A percentile compares a stretch with the other conserved stretches of the same genome.
Evolutionary conservation across 371 early-diverging fungal genomes (phyloP).

Genomic region (Rhizomucor pusillus): DNA sequence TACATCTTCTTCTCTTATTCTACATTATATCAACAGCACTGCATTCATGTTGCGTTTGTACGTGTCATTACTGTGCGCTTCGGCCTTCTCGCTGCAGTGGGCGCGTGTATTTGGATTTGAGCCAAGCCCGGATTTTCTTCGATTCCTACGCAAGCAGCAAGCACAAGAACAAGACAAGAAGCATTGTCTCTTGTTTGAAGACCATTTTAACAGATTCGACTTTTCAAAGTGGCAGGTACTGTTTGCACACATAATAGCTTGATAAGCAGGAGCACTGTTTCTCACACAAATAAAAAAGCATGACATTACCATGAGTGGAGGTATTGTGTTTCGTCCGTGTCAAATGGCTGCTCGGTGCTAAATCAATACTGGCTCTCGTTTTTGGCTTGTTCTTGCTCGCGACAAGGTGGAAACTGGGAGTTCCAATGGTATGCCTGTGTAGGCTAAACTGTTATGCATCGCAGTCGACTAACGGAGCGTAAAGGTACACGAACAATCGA

Average conservation of each 20-base stretch:
- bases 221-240: constrained; percentile 55
- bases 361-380: too few relatives aligned
- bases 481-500: constrained; percentile 54
- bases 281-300: constrained; percentile 25
- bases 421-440: constrained; percentile 42
- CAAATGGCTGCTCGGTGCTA: too few relatives aligned
- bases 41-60: too few relatives aligned
- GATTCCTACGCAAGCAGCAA: neutral
- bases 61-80: too few relatives aligned
- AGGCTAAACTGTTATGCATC: too few relatives aligned
- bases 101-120: constrained; percentile 11
- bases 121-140: constrained; percentile 14
- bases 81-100: neutral
- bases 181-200: constrained; percentile 55
- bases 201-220: constrained; percentile 62
- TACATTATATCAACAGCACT: neutral
- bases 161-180: constrained; percentile 3
- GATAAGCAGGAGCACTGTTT: neutral
- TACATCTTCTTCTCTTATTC: neutral
- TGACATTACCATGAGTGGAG: constrained; percentile 54
- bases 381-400: constrained; percentile 3
- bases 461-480: neutral
- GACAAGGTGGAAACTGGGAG: constrained; percentile 51
- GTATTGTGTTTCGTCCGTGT: constrained; percentile 20
- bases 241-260: neutral